Percentiles rank a stretch among this genome's conserved stretches.
Conservation (phyloP, 78 protist species). For the Parvularia atlantis region DNA sequence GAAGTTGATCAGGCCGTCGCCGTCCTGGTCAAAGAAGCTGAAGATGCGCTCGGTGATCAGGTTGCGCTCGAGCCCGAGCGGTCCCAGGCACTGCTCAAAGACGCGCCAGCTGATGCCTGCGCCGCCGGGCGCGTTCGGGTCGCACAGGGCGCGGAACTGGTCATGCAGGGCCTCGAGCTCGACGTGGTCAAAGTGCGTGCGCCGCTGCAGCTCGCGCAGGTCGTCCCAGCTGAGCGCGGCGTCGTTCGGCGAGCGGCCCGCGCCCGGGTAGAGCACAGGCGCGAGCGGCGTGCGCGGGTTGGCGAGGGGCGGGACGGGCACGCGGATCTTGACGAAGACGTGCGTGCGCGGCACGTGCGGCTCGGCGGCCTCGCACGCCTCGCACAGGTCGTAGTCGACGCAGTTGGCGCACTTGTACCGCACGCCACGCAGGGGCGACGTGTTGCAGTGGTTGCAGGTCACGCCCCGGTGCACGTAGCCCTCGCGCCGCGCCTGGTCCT, state of each 20-base stretch:
- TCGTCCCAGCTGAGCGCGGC: not conserved
- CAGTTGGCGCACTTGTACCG: slow-evolving; percentile 38
- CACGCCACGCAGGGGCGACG: slow-evolving; percentile 5
- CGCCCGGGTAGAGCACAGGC: slow-evolving; percentile 15
- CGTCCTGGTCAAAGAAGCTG: not conserved
- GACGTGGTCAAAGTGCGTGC: slow-evolving; percentile 5
- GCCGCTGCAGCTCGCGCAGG: not conserved
- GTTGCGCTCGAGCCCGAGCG: slow-evolving; percentile 11
- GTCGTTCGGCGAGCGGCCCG: not conserved
- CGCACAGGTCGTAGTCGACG: slow-evolving; percentile 29
- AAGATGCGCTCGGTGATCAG: slow-evolving; percentile 17
- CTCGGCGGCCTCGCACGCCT: slow-evolving; percentile 10
- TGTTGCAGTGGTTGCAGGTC: slow-evolving; percentile 16
- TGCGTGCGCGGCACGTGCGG: slow-evolving; percentile 7
- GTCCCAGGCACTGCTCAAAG: slow-evolving; percentile 21
- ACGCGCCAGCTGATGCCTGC: not conserved
- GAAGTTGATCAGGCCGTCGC: no score
- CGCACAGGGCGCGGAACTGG: slow-evolving; percentile 3
- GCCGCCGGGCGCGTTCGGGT: not conserved
- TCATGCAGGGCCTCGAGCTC: slow-evolving; percentile 13
- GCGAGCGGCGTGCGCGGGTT: slow-evolving; percentile 12
- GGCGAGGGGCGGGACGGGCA: slow-evolving; percentile 33
- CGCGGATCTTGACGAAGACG: slow-evolving; percentile 10
- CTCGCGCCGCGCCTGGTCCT: no score
- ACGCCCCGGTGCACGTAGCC: slow-evolving; percentile 27